phyloP scores from a whole-genome alignment of 345 rosid species.

The Brassica nigra region DNA sequence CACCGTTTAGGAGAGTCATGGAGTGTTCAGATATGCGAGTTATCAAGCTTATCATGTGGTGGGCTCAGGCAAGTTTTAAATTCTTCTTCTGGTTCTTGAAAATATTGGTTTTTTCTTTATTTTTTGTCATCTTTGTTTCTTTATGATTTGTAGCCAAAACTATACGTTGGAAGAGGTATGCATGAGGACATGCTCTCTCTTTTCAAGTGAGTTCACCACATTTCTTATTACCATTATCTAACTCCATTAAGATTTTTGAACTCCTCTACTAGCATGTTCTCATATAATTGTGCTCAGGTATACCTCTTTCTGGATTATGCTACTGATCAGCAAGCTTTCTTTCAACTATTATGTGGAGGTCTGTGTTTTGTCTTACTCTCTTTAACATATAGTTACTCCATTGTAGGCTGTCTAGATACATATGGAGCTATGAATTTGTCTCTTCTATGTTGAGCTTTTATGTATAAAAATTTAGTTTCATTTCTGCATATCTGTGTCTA shows the following conservation, averaged over 20 bases:
- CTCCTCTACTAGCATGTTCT: neutral
- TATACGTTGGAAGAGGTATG: conserved; percentile 97
- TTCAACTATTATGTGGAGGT: conserved; percentile 99
- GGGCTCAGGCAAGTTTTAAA: conserved; percentile 84
- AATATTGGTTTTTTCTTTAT: neutral
- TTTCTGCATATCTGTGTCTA: neutral
- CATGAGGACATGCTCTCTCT: conserved; percentile 84
- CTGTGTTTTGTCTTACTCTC: conserved; percentile 28
- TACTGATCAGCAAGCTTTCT: conserved; percentile 89
- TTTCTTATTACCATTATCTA: conserved; percentile 1
- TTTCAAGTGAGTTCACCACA: conserved; percentile 60
- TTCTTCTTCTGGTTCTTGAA: neutral
- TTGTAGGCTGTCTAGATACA: conserved; percentile 16
- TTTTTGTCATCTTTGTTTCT: conserved; percentile 12
- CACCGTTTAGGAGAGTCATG: conserved; percentile 71
- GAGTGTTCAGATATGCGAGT: conserved; percentile 76
- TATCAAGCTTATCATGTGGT: conserved; percentile 85
- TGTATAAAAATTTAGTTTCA: neutral
- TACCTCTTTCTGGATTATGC: conserved; percentile 86
- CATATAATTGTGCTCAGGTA: conserved; percentile 52
- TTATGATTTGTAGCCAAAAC: conserved; percentile 69
- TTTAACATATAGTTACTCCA: conserved; percentile 9
- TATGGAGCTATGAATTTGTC: neutral
- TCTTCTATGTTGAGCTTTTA: neutral
- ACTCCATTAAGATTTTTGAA: neutral